phyloP scores from a whole-genome alignment of 1,284 basidiomycete species.

The Gastroboletus turbinatus region DNA sequence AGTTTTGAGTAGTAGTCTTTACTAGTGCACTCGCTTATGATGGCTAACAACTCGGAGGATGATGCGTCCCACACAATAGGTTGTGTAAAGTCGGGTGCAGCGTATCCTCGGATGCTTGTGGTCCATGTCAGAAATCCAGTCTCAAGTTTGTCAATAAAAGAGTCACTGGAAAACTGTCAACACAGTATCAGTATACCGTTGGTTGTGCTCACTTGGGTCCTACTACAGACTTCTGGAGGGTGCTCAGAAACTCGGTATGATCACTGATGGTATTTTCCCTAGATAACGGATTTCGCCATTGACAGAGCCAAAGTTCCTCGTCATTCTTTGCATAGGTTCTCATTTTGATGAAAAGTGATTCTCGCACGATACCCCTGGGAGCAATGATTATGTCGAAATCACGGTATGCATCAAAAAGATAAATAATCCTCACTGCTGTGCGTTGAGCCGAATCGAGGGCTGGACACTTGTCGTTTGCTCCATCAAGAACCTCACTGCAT shows the following conservation, averaged over 20 bases:
- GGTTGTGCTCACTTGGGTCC: constrained; percentile 27
- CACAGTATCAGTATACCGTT: background rate
- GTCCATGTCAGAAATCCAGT: constrained; percentile 91
- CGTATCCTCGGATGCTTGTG: constrained; percentile 69
- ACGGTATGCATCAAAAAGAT: constrained; percentile 14
- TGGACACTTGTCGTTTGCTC: constrained; percentile 76
- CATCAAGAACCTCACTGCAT: constrained; percentile 70
- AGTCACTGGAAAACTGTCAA: constrained; percentile 36
- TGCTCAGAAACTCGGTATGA: constrained; percentile 46
- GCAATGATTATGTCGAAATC: constrained; percentile 12
- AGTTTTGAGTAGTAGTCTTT: constrained; percentile 64
- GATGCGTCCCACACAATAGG: constrained; percentile 64
- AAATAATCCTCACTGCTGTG: constrained; percentile 55
- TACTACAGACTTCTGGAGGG: constrained; percentile 43
- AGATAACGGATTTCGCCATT: constrained; percentile 76
- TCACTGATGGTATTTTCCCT: constrained; percentile 53
- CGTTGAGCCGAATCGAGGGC: constrained; percentile 72
- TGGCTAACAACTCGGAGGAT: constrained; percentile 60
- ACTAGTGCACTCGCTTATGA: constrained; percentile 52
- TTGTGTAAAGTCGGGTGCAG: constrained; percentile 39
- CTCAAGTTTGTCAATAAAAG: constrained; percentile 75
- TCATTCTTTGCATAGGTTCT: constrained; percentile 73
- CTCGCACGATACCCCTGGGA: constrained; percentile 68
- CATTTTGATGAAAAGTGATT: constrained; percentile 80
- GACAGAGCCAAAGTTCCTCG: constrained; percentile 77